Evolutionary conservation across 768 basidiomycete genomes (phyloP).

Genomic region (Suillus ampliporus): DNA sequence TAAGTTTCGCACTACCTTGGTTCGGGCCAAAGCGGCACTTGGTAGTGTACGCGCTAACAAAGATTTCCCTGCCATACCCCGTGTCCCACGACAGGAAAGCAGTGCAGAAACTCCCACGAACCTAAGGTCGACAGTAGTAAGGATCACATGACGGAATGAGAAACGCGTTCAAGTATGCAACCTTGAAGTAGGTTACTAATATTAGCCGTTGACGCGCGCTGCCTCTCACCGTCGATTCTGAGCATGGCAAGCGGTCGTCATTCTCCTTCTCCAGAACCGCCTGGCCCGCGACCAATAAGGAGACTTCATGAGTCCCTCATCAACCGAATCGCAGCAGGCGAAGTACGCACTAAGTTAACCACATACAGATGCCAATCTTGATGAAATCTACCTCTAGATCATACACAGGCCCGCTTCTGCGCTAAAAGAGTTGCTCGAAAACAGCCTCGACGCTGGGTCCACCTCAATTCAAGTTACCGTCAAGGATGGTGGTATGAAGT

Average conservation of each 20-base stretch:
- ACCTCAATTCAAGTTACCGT: constrained; percentile 86
- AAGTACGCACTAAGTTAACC: constrained; percentile 43
- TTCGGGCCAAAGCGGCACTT: not conserved
- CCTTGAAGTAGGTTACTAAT: too few relatives aligned
- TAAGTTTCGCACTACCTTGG: not conserved
- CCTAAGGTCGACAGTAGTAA: too few relatives aligned
- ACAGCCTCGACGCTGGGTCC: constrained; percentile 91
- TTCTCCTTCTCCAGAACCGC: constrained; percentile 23
- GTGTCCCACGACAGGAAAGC: too few relatives aligned
- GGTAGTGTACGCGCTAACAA: too few relatives aligned
- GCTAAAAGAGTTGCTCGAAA: constrained; percentile 95
- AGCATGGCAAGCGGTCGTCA: not conserved
- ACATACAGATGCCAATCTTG: not conserved
- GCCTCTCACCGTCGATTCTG: not conserved
- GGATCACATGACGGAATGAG: too few relatives aligned
- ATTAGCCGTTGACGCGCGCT: not conserved
- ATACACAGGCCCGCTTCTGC: constrained; percentile 93
- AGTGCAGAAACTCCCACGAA: too few relatives aligned
- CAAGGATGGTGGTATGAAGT: constrained; percentile 95
- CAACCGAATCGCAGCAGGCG: constrained; percentile 89
- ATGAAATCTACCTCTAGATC: constrained; percentile 54
- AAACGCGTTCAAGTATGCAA: too few relatives aligned
- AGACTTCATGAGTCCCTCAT: constrained; percentile 84
- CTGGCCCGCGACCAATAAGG: constrained; percentile 68
- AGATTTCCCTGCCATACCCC: too few relatives aligned